Evolutionary conservation across 1,284 basidiomycete genomes (phyloP), one percentile per base, ranked within the genome.

Genomic region (Boletellus deceptivus): DNA sequence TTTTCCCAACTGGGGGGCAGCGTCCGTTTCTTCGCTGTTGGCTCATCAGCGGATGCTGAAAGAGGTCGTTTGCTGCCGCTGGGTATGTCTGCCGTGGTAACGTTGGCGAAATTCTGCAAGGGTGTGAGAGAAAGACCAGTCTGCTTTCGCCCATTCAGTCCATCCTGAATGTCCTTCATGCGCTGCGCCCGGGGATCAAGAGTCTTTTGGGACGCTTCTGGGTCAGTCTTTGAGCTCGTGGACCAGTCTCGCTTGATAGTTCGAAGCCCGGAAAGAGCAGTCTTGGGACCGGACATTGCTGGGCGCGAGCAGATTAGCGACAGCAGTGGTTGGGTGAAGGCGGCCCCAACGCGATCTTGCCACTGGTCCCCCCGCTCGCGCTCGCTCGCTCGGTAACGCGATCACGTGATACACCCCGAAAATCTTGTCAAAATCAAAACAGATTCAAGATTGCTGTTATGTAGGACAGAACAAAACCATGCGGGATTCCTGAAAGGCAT

Each of bases 1-100:
- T 69, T 60, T 14, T 63, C 61, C 78, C 80, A 86, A 22, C 67
- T 70, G 5, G 70, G 53, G 10, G 84, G 85, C 4, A 87, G 67
- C 48, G 74, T 71, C 31, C 84, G 68, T 61, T 82, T 83, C 61
- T 86, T 86, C 33, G 72, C 59, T 4, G 69, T 59, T 0, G 70
- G 67, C 39, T 70, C 68, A 25, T 63, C 52, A 38, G 67, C 62
- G 18, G 62, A 54, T 16, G 65, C 56, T 3, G 72, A 61, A 36
- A 71, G 74, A 0, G 75, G 63, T 13, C 83, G 75, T 61, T 86
- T 86, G 59, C 71, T 74, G 34, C 59, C 55, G 14, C 69, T 58
- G n/a, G 50, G 46, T 54, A 60, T 52, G 46, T 63, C 68, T 6
- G 70, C 69, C 7, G 68, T 58, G 22, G 62, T 58, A 7, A 72